Conservation (phyloP, 805 yeast genomes). For the Lachancea waltii region DNA sequence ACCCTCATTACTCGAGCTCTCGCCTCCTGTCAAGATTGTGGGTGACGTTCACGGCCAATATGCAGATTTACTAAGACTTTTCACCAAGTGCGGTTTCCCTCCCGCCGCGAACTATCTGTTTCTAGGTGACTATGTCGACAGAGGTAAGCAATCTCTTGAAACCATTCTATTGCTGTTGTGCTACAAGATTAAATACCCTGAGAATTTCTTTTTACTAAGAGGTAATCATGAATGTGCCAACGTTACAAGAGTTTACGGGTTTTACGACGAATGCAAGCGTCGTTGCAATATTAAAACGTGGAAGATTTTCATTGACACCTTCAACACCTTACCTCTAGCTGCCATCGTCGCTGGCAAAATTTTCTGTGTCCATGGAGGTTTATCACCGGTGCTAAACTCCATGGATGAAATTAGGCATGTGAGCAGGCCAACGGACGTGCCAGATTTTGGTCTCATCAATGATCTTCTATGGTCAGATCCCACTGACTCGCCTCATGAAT, state of each 20-base stretch:
- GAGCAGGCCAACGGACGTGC: constrained; percentile 77
- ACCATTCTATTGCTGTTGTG: constrained; percentile 82
- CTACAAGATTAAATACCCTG: constrained; percentile 94
- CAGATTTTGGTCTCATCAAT: constrained; percentile 70
- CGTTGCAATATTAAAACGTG: constrained; percentile 88
- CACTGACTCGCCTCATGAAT: constrained; percentile 47
- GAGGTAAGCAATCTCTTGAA: constrained; percentile 94
- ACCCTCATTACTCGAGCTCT: constrained; percentile 81
- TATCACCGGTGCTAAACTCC: constrained; percentile 62
- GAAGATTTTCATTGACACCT: constrained; percentile 90
- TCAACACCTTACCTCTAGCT: constrained; percentile 91
- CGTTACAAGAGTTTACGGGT: constrained; percentile 94
- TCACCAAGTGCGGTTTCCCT: constrained; percentile 95
- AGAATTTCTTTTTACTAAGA: constrained; percentile 83
- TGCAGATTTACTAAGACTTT: constrained; percentile 81
- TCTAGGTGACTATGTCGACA: constrained; percentile 93
- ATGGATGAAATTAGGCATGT: constrained; percentile 65
- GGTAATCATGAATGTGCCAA: constrained; percentile 98
- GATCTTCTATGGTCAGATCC: constrained; percentile 85
- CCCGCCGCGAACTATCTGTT: constrained; percentile 89
- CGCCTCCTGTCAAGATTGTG: constrained; percentile 74
- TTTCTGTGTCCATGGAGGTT: constrained; percentile 82
- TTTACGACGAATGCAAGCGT: constrained; percentile 96
- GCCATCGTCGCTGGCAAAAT: constrained; percentile 94
- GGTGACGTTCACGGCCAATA: constrained; percentile 98